phyloP scores from a whole-genome alignment of 1,284 basidiomycete genomes.

The Flammula alnicola region DNA sequence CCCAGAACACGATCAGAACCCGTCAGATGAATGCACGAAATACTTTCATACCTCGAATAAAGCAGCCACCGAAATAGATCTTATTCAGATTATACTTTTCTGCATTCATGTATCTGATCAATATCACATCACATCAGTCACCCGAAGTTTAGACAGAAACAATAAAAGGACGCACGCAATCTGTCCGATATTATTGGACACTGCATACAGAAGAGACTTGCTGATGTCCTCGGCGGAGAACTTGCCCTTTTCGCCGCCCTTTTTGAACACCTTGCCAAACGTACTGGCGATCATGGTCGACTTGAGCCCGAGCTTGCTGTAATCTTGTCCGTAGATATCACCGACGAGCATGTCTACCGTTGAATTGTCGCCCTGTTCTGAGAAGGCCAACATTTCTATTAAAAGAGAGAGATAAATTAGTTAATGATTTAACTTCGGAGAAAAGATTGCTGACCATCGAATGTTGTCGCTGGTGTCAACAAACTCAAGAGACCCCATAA shows the following conservation, averaged over 20 bases:
- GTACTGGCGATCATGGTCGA: slow-evolving; percentile 97
- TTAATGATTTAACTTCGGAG: slow-evolving; percentile 18
- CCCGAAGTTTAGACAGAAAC: slow-evolving; percentile 13
- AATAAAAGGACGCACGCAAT: slow-evolving; percentile 74
- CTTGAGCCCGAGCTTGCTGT: slow-evolving; percentile 93
- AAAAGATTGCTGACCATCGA: slow-evolving; percentile 73
- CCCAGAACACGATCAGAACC: slow-evolving; percentile 4
- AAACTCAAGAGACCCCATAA: slow-evolving; percentile 96
- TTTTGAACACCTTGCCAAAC: slow-evolving; percentile 98
- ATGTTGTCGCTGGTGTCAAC: slow-evolving; percentile 93
- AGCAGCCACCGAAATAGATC: slow-evolving; percentile 99
- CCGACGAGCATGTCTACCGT: slow-evolving; percentile 99
- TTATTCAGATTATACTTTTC: slow-evolving; percentile 97
- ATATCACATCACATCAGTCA: slow-evolving; percentile 2
- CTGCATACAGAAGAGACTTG: slow-evolving; percentile 91
- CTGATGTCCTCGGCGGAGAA: slow-evolving; percentile 96
- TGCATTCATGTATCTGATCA: slow-evolving; percentile 94
- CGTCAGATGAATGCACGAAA: slow-evolving; percentile 29
- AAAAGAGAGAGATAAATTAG: slow-evolving; percentile 4
- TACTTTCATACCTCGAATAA: slow-evolving; percentile 96
- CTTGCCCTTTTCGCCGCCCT: slow-evolving; percentile 73
- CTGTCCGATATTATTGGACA: slow-evolving; percentile 99
- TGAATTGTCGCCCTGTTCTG: slow-evolving; percentile 92
- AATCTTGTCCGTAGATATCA: slow-evolving; percentile 97
- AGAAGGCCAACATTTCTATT: slow-evolving; percentile 94